phyloP scores from a whole-genome alignment of 345 rosid species.

The Salix arbutifolia region DNA sequence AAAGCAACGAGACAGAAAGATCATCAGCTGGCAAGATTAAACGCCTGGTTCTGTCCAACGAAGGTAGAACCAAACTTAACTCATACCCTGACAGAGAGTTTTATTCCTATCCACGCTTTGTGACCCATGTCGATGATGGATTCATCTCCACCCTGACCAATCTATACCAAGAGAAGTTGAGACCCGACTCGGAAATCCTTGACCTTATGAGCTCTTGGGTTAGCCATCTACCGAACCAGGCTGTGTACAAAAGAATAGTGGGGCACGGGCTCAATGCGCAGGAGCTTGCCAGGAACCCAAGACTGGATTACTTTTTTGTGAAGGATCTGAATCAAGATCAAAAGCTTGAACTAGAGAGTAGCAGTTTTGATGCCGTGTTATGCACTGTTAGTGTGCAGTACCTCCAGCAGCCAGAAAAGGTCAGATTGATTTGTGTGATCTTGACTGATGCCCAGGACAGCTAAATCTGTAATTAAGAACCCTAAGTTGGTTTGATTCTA shows the following conservation, averaged over 20 bases:
- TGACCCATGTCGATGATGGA: conserved; percentile 73
- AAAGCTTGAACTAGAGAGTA: conserved; percentile 44
- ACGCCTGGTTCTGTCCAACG: conserved; percentile 57
- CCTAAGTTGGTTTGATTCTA: background rate
- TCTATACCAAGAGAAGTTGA: conserved; percentile 52
- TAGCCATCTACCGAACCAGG: conserved; percentile 75
- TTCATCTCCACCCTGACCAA: conserved; percentile 68
- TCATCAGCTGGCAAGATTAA: conserved; percentile 58
- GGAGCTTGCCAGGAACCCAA: conserved; percentile 75
- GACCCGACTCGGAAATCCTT: conserved; percentile 64
- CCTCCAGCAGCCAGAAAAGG: conserved; percentile 88
- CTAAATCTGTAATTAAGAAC: too few relatives aligned
- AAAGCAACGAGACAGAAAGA: conserved; percentile 30
- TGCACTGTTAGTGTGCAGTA: conserved; percentile 85
- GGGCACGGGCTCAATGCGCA: conserved; percentile 95
- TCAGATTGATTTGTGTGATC: conserved; percentile 11
- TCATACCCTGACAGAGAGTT: conserved; percentile 55
- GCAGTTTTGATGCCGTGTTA: conserved; percentile 66
- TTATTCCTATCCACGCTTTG: conserved; percentile 73
- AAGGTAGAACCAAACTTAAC: conserved; percentile 66
- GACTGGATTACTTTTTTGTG: conserved; percentile 55
- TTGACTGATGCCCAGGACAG: too few relatives aligned
- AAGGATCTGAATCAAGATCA: conserved; percentile 67
- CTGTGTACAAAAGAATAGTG: conserved; percentile 59
- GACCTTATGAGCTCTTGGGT: conserved; percentile 95